phyloP scores from a whole-genome alignment of 148 eudicot species.

The Cornus controversa region DNA sequence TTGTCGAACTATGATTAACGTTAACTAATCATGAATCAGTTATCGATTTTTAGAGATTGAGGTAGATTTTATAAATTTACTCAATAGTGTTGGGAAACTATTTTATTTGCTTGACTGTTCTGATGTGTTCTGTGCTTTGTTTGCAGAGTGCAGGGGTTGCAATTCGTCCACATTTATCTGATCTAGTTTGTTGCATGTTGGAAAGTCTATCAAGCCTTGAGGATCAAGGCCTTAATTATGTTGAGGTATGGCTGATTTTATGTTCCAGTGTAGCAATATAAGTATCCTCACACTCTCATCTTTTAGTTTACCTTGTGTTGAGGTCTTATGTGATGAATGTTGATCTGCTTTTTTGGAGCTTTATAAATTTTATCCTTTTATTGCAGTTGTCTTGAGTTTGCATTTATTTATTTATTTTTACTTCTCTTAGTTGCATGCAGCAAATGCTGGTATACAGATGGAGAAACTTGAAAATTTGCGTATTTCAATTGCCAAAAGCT shows the following conservation, averaged over 20 bases:
- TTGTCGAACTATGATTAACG: not conserved
- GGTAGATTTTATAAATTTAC: not conserved
- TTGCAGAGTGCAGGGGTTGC: slow-evolving; percentile 86
- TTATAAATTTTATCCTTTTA: not conserved
- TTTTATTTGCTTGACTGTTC: not conserved
- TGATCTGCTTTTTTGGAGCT: not conserved
- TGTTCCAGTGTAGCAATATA: slow-evolving; percentile 2
- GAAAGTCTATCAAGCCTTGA: slow-evolving; percentile 97
- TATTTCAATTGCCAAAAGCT: slow-evolving; percentile 87
- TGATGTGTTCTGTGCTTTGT: not conserved
- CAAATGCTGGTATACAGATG: slow-evolving; percentile 80
- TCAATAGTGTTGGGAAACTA: not conserved
- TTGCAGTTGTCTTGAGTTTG: slow-evolving; percentile 2
- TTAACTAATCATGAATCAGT: not conserved
- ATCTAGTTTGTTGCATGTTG: slow-evolving; percentile 92
- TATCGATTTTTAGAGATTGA: not conserved
- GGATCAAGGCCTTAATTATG: slow-evolving; percentile 94
- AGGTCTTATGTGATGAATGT: not conserved
- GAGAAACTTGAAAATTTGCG: slow-evolving; percentile 94
- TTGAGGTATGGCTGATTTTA: slow-evolving; percentile 59
- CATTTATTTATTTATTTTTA: slow-evolving; percentile 11
- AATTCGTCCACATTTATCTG: slow-evolving; percentile 86
- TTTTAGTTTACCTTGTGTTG: not conserved
- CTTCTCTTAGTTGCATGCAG: slow-evolving; percentile 73
- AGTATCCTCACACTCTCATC: not conserved